phyloP scores from a whole-genome alignment of 306 rosid species.

The Dalbergia cochinchinensis region DNA sequence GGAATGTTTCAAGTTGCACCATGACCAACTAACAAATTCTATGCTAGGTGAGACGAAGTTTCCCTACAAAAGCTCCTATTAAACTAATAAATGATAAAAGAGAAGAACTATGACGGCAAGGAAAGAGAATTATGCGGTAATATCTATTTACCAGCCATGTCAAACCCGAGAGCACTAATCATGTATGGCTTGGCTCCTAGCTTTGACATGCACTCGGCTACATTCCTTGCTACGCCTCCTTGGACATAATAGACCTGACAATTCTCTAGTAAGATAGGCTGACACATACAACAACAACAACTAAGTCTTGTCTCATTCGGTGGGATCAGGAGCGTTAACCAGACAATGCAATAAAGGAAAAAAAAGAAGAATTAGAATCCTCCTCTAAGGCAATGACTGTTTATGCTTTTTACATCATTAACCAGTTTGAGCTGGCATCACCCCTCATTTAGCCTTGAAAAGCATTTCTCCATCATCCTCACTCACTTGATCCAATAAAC shows the following conservation, averaged over 20 bases:
- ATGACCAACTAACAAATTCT: slow-evolving; percentile 23
- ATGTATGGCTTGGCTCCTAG: slow-evolving; percentile 82
- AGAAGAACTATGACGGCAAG: background rate
- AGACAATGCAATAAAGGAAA: background rate
- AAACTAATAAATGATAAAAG: slow-evolving; percentile 17
- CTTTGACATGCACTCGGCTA: slow-evolving; percentile 92
- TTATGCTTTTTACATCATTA: slow-evolving; percentile 18
- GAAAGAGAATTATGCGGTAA: background rate
- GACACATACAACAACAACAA: background rate
- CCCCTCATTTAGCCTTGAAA: slow-evolving; percentile 24
- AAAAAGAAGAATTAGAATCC: background rate
- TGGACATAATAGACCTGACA: slow-evolving; percentile 72
- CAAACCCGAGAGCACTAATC: slow-evolving; percentile 86
- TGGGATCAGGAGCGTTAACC: too few relatives aligned
- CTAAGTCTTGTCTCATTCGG: too few relatives aligned
- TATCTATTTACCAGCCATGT: slow-evolving; percentile 76
- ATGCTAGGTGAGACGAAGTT: slow-evolving; percentile 7
- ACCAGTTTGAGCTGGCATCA: slow-evolving; percentile 15
- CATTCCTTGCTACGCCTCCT: slow-evolving; percentile 96
- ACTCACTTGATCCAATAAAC: slow-evolving; percentile 12
- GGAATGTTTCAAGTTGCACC: slow-evolving; percentile 11
- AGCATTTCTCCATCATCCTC: background rate
- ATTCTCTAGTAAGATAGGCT: slow-evolving; percentile 24
- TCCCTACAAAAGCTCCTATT: background rate
- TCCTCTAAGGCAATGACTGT: background rate